A percentile compares a stretch with the other conserved stretches of the same genome.
Evolutionary conservation across 768 basidiomycete species (phyloP).

Genomic region (Lyophyllum decastes): DNA sequence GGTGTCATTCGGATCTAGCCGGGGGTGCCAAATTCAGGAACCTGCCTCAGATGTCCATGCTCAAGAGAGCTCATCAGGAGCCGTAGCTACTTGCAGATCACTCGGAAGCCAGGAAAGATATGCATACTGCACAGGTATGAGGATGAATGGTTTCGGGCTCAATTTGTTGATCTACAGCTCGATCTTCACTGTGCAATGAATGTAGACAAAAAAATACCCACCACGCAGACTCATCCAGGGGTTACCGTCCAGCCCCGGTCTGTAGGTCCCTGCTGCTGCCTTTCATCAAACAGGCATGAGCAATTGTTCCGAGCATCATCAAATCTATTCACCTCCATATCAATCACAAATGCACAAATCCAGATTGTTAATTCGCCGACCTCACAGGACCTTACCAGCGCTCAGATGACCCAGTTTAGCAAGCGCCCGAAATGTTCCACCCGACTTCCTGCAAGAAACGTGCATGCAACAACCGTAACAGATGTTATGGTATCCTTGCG

Average conservation of each 20-base stretch:
- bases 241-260: too few species aligned
- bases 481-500: background rate
- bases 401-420: background rate
- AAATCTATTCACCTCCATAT: background rate
- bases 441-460: background rate
- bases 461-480: too few species aligned
- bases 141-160: too few species aligned
- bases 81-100: background rate
- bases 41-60: background rate
- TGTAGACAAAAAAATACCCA: too few species aligned
- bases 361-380: conserved; percentile 6
- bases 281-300: too few species aligned
- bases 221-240: too few species aligned
- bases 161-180: too few species aligned
- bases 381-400: conserved; percentile 3
- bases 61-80: background rate
- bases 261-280: too few species aligned
- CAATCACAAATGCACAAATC: conserved; percentile 1
- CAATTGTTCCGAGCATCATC: background rate
- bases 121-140: too few species aligned
- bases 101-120: background rate
- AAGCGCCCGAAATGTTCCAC: background rate
- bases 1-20: conserved; percentile 21
- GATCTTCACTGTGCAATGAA: too few species aligned
- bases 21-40: background rate